Conservation (phyloP, 768 basidiomycete genomes). For the Coprinopsis sp. region DNA sequence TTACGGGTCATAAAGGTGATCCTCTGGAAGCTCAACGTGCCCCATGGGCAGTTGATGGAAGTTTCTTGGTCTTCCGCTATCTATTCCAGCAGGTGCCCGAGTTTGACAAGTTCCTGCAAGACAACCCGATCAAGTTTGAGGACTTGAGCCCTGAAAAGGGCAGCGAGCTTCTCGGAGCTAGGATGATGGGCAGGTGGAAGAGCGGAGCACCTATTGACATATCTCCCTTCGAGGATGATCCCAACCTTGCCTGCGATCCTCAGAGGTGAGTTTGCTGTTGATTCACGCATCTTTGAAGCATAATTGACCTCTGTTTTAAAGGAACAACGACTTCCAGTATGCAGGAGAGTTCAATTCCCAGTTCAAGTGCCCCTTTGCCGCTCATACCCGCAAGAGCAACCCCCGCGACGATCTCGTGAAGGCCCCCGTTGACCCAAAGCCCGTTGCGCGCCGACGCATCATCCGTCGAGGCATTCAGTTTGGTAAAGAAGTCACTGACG, state of each 20-base stretch:
- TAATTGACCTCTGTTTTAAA: constrained; percentile 13
- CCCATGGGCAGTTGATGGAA: constrained; percentile 48
- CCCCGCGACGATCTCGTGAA: constrained; percentile 44
- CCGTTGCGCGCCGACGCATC: constrained; percentile 33
- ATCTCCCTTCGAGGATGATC: too few species aligned
- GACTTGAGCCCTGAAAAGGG: constrained; percentile 33
- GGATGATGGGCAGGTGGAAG: constrained; percentile 54
- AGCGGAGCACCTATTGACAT: constrained; percentile 35
- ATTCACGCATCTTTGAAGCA: too few species aligned
- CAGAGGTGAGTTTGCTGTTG: constrained; percentile 21
- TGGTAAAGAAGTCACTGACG: constrained; percentile 43
- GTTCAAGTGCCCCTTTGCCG: constrained; percentile 43
- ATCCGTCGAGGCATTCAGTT: constrained; percentile 47
- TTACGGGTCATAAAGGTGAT: constrained; percentile 44
- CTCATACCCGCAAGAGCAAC: constrained; percentile 43
- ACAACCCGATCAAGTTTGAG: constrained; percentile 32
- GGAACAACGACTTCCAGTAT: constrained; percentile 43
- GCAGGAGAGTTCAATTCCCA: constrained; percentile 28
- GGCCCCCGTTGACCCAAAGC: constrained; percentile 14
- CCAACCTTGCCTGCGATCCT: constrained; percentile 28
- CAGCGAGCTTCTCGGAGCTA: constrained; percentile 46
- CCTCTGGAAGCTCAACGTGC: constrained; percentile 14
- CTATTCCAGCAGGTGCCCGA: constrained; percentile 50
- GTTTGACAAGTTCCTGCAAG: constrained; percentile 41
- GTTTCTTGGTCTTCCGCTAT: constrained; percentile 49